Evolutionary conservation across 345 rosid species (phyloP), one percentile per base, ranked within the genome.

Genomic region (Salix udensis): DNA sequence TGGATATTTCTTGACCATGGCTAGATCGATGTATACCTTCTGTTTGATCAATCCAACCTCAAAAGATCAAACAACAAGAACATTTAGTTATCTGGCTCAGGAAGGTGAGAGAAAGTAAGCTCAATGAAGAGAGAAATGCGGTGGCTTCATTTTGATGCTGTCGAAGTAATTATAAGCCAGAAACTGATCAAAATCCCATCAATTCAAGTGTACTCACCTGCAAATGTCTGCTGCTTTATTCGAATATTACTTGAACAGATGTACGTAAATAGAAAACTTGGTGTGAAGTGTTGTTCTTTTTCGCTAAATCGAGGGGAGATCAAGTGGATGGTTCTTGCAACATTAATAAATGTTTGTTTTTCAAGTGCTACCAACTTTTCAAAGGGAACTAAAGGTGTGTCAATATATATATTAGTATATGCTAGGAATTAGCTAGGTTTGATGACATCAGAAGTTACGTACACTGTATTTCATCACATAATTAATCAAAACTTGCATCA

Each of bases 221-320:
- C 65, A 68, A 65, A 37, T 82, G 74, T 74, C 74, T 46, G 72
- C 10, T 82, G 60, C 86, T 69, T 76, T 77, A 74, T 75, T 66
- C 69, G 86, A 72, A 69, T 44, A 70, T 69, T 82, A 64, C 84
- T 78, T 78, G 16, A 26, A n/a, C 55, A 28, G 6, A 34, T 34
- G 37, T 26, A 69, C 65, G 76, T 70, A 68, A 65, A 74, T 71
- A 62, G 70, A 72, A 77, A 78, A 79, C 74, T 65, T 44, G 52
- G 76, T 61, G 39, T 70, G 81, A 36, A 84, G 74, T 60, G 64
- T 23, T 58, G 71, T 70, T 78, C 24, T 77, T 76, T 72, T 73
- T 66, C 66, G 76, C 81, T 55, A 75, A 77, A 74, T 74, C 76
- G 24, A 71, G 79, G 64, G 55, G 77, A 74, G 68, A 81, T 76